Conservation (phyloP, 768 basidiomycete genomes). For the Lentinus tigrinus region DNA sequence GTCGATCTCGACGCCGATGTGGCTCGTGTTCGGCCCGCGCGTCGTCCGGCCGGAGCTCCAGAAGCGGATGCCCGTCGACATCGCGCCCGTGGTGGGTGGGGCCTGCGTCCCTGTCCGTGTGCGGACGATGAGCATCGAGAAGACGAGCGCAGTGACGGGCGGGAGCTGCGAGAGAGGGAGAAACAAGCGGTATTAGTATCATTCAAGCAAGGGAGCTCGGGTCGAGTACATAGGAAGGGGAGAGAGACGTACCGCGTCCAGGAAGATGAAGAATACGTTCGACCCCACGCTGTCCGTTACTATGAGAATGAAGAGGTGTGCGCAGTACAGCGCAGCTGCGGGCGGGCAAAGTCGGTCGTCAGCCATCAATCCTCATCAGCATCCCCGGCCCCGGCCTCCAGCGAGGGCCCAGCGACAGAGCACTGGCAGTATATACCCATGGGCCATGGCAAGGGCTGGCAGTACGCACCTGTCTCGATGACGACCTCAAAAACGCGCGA, state of each 20-base stretch:
- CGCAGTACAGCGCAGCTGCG: slow-evolving; percentile 9
- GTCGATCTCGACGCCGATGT: slow-evolving; percentile 7
- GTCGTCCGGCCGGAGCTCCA: neutral
- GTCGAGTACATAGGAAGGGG: too few species aligned
- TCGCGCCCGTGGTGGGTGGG: neutral
- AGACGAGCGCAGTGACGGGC: slow-evolving; percentile 1
- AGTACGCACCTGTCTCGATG: slow-evolving; percentile 6
- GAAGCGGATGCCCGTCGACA: slow-evolving; percentile 2
- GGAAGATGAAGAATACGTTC: neutral
- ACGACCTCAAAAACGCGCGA: slow-evolving; percentile 1
- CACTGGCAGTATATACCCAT: neutral
- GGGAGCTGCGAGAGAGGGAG: neutral
- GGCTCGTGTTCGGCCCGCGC: neutral
- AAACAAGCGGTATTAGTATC: neutral
- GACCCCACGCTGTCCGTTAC: neutral
- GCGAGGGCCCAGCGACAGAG: neutral
- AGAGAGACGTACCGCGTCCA: neutral
- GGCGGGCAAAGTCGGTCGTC: too few species aligned
- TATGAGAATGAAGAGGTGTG: slow-evolving; percentile 5
- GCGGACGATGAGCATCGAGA: slow-evolving; percentile 8
- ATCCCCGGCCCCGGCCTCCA: too few species aligned
- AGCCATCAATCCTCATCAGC: too few species aligned
- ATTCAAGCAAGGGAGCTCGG: neutral
- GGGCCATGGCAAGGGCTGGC: neutral
- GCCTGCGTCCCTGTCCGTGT: neutral